Conservation (phyloP, 768 basidiomycete species). For the Amanita molliuscula region DNA sequence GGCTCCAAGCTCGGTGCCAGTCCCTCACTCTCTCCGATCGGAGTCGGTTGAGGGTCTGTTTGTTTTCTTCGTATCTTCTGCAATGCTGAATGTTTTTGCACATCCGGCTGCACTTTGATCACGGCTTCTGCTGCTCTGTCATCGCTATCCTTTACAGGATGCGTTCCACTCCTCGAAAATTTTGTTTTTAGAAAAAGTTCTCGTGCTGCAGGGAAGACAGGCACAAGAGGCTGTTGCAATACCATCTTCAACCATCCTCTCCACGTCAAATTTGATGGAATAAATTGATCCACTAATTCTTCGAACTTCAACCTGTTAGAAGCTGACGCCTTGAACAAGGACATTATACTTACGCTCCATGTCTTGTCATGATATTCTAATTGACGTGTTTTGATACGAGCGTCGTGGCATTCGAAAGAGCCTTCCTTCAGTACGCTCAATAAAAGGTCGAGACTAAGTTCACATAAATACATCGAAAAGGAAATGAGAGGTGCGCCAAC, state of each 20-base stretch:
- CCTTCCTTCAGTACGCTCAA: slow-evolving; percentile 75
- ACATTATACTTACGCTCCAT: slow-evolving; percentile 51
- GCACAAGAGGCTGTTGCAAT: slow-evolving; percentile 69
- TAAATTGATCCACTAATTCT: slow-evolving; percentile 69
- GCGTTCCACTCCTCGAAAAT: slow-evolving; percentile 32
- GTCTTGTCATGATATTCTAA: slow-evolving; percentile 78
- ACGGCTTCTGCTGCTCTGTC: slow-evolving; percentile 9
- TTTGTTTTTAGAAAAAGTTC: slow-evolving; percentile 74
- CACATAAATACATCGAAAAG: slow-evolving; percentile 8
- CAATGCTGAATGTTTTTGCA: slow-evolving; percentile 10
- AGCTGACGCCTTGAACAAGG: neutral
- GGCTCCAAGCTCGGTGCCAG: slow-evolving; percentile 10
- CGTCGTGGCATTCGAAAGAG: slow-evolving; percentile 76
- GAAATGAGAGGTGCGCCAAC: slow-evolving; percentile 21
- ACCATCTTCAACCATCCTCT: slow-evolving; percentile 79
- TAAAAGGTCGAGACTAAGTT: slow-evolving; percentile 52
- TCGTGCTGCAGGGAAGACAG: slow-evolving; percentile 69
- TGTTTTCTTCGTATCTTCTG: slow-evolving; percentile 20
- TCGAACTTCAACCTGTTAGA: slow-evolving; percentile 44
- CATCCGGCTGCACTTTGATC: slow-evolving; percentile 8
- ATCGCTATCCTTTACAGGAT: slow-evolving; percentile 13
- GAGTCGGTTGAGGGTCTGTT: slow-evolving; percentile 19
- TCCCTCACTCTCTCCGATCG: slow-evolving; percentile 29
- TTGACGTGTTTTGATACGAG: slow-evolving; percentile 68
- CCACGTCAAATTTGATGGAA: slow-evolving; percentile 71